Conservation (phyloP, 2,329 filamentous ascomycete species). For the Neonectria hederae region DNA sequence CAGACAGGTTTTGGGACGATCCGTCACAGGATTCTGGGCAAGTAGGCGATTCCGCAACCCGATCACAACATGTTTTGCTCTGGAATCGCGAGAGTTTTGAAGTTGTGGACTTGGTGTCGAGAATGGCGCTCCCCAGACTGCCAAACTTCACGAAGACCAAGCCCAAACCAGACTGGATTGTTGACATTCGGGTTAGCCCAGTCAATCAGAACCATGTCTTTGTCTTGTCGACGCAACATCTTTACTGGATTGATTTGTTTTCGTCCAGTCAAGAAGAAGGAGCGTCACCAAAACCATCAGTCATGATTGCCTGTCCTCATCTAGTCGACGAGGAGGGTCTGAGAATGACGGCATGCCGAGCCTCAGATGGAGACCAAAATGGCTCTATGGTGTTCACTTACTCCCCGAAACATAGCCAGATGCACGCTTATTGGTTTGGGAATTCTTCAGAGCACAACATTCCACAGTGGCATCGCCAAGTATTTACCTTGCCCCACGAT, state of each 20-base stretch:
- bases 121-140: conserved; percentile 40
- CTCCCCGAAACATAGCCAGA: conserved; percentile 44
- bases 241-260: conserved; percentile 60
- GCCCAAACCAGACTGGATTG: conserved; percentile 53
- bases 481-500: conserved; percentile 40
- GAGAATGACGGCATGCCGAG: conserved; percentile 44
- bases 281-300: conserved; percentile 26
- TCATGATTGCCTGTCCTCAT: conserved; percentile 45
- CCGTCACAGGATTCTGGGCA: conserved; percentile 24
- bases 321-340: conserved; percentile 39
- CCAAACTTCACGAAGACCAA: conserved; percentile 40
- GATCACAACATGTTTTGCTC: conserved; percentile 44
- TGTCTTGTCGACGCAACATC: conserved; percentile 63
- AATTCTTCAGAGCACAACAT: conserved; percentile 35
- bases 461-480: conserved; percentile 52
- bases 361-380: conserved; percentile 32
- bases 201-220: conserved; percentile 60
- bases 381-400: conserved; percentile 47
- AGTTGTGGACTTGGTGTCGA: conserved; percentile 49
- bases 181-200: conserved; percentile 64
- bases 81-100: conserved; percentile 51
- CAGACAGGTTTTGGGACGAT: conserved; percentile 35
- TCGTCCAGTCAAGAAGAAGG: conserved; percentile 22
- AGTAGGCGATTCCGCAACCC: conserved; percentile 10
- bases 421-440: conserved; percentile 50